Base-by-base conservation (phyloP, 108 stramenopile species). In the Parietichytrium sp. region DNA sequence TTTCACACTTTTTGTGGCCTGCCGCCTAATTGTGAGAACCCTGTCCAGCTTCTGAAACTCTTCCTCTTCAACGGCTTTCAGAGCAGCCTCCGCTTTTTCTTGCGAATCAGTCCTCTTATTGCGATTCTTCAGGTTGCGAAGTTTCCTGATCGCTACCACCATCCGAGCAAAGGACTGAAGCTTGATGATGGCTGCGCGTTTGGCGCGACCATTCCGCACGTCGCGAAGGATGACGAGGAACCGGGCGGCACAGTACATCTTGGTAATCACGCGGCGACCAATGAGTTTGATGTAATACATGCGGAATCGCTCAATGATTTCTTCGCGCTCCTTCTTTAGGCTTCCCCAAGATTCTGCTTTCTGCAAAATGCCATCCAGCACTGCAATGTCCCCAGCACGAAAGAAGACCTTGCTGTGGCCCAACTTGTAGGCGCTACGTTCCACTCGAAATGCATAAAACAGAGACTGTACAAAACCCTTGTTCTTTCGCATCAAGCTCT, bases 381-480 rank as follows among this genome's bases (percentile, higher is more conserved):
- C 20, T 42, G 61, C 10, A 10, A 72, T 45, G 38, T 72, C 61
- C 10, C 61, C 61, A 25, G 61, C 61, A n/a, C 45, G 36, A 50
- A 79, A 79, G 50, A 79, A 79, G 3, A 49, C 20, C 26, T 16
- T 4, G 6, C 49, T 79, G 49, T 49, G 20, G 29, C 79, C 79
- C 4, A 79, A 27, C 20, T 26, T 25, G 47, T 31, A 79, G 49
- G 61, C 42, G 8, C n/a, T 25, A 47, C 20, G 61, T 8, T 10
- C 15, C 20, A 72, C 42, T 23, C 42, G 36, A 38, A 72, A 72
- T n/a, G 61, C 61, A 33, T 38, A 72, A 23, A 72, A 72, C 36
- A 72, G 61, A 0, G 61, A 33, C 42, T 23, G 33, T n/a, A 72
- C 61, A 23, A 72, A 72, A 33, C 23, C 42, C 18, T 72, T 72